Percentiles rank a stretch among this genome's conserved stretches.
Evolutionary conservation across 2,329 filamentous ascomycete genomes (phyloP).

Genomic region (Pseudogymnoascus sp.): DNA sequence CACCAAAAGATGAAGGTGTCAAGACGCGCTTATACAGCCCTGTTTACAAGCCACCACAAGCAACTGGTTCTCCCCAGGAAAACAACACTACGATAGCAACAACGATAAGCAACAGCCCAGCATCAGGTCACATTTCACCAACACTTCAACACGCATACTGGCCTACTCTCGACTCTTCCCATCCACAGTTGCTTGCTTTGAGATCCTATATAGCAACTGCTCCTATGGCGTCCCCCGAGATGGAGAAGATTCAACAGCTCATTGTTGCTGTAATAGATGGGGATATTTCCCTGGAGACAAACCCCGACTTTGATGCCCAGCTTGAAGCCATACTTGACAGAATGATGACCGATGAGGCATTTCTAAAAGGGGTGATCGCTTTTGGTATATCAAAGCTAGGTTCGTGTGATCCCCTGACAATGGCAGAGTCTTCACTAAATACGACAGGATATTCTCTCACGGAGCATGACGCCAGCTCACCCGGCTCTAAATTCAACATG

Average conservation of each 20-base stretch:
- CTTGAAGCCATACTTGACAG: background rate
- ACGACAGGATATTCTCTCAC: background rate
- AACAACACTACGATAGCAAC: background rate
- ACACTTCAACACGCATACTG: background rate
- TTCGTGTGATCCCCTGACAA: background rate
- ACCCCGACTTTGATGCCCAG: background rate
- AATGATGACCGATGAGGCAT: background rate
- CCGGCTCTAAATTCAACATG: background rate
- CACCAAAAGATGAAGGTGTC: background rate
- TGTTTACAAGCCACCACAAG: background rate
- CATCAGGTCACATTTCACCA: background rate
- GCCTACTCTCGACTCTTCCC: background rate
- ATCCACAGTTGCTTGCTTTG: background rate
- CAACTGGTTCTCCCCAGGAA: background rate
- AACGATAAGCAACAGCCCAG: background rate
- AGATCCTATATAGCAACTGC: background rate
- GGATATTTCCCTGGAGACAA: background rate
- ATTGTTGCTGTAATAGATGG: background rate
- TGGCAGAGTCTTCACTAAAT: background rate
- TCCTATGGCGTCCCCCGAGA: background rate
- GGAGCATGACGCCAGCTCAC: background rate
- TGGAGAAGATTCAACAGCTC: background rate
- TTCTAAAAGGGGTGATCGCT: background rate
- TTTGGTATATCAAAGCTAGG: background rate
- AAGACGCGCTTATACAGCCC: background rate